These are phyloP conservation scores for Nicotiana tomentosiformis DNA, from an alignment of 257 asterid species.

Conservation along the genomic window DNA sequence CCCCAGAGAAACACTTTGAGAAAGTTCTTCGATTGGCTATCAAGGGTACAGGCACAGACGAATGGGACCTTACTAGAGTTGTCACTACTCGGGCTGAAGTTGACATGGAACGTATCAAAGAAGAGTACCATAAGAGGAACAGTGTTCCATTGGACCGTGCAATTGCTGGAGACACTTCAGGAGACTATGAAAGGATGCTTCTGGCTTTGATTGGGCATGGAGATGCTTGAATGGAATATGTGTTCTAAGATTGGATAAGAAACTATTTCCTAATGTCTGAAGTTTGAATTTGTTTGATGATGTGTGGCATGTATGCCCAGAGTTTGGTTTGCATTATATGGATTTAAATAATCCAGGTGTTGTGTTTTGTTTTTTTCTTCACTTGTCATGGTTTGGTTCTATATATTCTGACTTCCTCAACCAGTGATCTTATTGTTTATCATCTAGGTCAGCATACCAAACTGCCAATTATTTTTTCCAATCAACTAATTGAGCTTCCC, in stretches of 20 bases:
- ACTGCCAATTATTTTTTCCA: neutral
- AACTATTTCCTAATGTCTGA: neutral
- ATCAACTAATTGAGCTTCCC: neutral
- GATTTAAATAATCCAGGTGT: neutral
- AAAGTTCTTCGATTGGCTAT: conserved; percentile 66
- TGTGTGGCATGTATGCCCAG: neutral
- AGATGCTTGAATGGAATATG: conserved; percentile 18
- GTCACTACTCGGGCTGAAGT: conserved; percentile 79
- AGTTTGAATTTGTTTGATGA: neutral
- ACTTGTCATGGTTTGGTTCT: neutral
- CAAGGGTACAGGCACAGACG: conserved; percentile 65
- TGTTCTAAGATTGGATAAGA: neutral
- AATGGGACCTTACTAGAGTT: conserved; percentile 73
- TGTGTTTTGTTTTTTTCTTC: neutral
- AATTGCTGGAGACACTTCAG: conserved; percentile 65
- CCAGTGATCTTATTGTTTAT: neutral
- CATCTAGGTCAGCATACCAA: neutral
- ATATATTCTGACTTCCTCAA: neutral
- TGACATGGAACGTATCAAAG: conserved; percentile 59
- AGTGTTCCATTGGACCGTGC: conserved; percentile 60
- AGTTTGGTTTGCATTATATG: neutral
- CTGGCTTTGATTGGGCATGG: conserved; percentile 61
- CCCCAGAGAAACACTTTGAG: conserved; percentile 66
- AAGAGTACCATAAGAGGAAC: conserved; percentile 61
- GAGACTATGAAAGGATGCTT: conserved; percentile 65